phyloP scores from a whole-genome alignment of 1,139 yeast genomes.

The Tardiomyces depauwii region DNA sequence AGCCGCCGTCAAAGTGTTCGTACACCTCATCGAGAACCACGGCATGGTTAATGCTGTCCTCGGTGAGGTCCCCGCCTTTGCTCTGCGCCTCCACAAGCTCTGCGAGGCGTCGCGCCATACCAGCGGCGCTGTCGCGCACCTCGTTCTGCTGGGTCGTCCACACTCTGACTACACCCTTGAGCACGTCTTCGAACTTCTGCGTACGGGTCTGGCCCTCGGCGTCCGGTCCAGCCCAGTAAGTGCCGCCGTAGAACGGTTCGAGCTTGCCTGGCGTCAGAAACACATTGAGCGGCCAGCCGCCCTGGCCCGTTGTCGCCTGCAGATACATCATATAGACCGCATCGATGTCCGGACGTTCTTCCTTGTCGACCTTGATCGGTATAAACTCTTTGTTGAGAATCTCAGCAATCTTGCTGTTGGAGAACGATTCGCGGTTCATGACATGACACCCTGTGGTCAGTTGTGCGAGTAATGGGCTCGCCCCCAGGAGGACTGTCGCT shows the following conservation, averaged over 20 bases:
- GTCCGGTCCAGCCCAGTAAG: conserved; percentile 29
- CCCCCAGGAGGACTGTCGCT: too few relatives aligned
- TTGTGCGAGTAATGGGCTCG: too few relatives aligned
- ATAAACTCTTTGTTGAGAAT: conserved; percentile 23
- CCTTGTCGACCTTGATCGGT: conserved; percentile 29
- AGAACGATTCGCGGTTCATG: conserved; percentile 27
- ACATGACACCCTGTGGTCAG: conserved; percentile 24
- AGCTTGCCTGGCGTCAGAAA: conserved; percentile 26
- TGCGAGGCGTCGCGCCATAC: conserved; percentile 16
- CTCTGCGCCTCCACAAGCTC: conserved; percentile 19
- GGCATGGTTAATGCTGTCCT: background rate
- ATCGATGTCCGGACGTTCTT: conserved; percentile 30
- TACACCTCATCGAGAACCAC: conserved; percentile 14
- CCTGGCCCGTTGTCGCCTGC: conserved; percentile 28
- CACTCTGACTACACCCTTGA: conserved; percentile 18
- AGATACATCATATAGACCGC: conserved; percentile 28
- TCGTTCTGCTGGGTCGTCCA: conserved; percentile 18
- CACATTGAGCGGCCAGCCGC: conserved; percentile 34
- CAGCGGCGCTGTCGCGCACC: conserved; percentile 17
- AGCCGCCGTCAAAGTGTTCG: conserved; percentile 18
- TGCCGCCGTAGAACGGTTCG: conserved; percentile 29
- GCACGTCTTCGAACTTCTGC: conserved; percentile 16
- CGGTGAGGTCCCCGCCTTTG: conserved; percentile 12
- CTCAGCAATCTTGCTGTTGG: conserved; percentile 19
- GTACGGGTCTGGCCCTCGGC: conserved; percentile 4